phyloP scores from a whole-genome alignment of 352 stramenopile species.

The Phytophthora lateralis region DNA sequence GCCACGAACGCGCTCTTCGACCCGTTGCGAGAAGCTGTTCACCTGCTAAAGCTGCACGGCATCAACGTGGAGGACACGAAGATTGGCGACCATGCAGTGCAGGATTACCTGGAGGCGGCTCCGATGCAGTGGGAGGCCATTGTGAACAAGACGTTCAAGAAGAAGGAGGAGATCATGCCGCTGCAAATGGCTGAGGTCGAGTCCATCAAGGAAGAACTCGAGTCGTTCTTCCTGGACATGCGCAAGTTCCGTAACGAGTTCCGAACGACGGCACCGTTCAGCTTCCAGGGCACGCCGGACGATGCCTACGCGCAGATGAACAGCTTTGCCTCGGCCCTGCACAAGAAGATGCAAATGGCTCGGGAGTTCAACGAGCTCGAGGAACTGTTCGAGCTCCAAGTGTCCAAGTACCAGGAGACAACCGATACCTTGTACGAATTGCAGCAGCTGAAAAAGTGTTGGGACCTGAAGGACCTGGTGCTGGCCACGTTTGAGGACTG shows the following conservation, averaged over 20 bases:
- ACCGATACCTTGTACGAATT: constrained; percentile 89
- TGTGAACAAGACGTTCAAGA: constrained; percentile 98
- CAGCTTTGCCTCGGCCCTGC: constrained; percentile 62
- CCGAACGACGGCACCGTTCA: constrained; percentile 94
- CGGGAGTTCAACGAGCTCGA: constrained; percentile 89
- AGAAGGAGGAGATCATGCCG: constrained; percentile 98
- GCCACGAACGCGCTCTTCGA: constrained; percentile 94
- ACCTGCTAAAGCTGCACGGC: constrained; percentile 94
- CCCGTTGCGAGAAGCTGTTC: constrained; percentile 93
- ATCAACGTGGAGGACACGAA: constrained; percentile 92
- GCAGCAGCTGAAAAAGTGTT: constrained; percentile 88
- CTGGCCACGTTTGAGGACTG: constrained; percentile 85
- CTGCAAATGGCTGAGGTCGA: constrained; percentile 97
- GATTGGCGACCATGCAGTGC: constrained; percentile 78
- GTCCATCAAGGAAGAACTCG: constrained; percentile 93
- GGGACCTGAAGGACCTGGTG: constrained; percentile 86
- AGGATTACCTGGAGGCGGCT: constrained; percentile 95
- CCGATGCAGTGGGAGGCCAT: constrained; percentile 97
- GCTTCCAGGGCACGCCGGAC: constrained; percentile 82
- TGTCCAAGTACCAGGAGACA: constrained; percentile 89
- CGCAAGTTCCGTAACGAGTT: constrained; percentile 96
- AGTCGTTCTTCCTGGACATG: constrained; percentile 95
- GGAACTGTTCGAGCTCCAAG: constrained; percentile 87
- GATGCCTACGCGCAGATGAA: constrained; percentile 90
- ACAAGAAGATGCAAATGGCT: constrained; percentile 84